These are phyloP conservation scores for Lablab purpureus DNA, from an alignment of 306 rosid genomes.

Conservation along the genomic window DNA sequence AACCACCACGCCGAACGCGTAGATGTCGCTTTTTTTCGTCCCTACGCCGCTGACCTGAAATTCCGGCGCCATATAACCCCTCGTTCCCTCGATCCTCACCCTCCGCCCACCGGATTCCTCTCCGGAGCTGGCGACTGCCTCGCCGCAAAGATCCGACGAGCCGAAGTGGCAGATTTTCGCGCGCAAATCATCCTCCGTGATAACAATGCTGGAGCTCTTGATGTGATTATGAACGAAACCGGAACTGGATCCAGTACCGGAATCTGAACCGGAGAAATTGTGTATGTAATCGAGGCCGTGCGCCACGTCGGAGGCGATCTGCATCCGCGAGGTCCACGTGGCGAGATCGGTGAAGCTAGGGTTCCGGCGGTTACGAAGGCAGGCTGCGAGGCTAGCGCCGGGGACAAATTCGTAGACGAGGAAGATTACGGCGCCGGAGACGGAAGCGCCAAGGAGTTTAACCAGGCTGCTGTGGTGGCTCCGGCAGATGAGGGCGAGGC, in stretches of 20 bases:
- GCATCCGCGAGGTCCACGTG: constrained; percentile 84
- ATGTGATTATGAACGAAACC: constrained; percentile 81
- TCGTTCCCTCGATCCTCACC: constrained; percentile 76
- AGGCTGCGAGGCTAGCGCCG: constrained; percentile 77
- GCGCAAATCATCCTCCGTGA: constrained; percentile 49
- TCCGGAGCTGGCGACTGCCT: not conserved
- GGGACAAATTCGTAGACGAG: constrained; percentile 72
- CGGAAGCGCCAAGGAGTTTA: constrained; percentile 83
- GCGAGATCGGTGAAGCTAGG: constrained; percentile 76
- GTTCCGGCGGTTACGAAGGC: constrained; percentile 79
- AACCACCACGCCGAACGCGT: constrained; percentile 89
- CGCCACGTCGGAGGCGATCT: constrained; percentile 82
- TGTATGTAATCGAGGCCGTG: constrained; percentile 94
- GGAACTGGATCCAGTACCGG: constrained; percentile 50
- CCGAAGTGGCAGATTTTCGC: constrained; percentile 93
- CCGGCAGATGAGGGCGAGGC: constrained; percentile 63
- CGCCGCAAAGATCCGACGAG: constrained; percentile 81
- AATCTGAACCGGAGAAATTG: constrained; percentile 65
- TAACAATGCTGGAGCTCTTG: constrained; percentile 76
- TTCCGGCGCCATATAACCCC: constrained; percentile 97
- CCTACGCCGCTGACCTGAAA: constrained; percentile 63
- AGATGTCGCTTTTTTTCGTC: constrained; percentile 82
- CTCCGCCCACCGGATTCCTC: constrained; percentile 50
- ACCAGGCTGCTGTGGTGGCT: constrained; percentile 77
- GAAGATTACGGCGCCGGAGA: constrained; percentile 67